Conservation (phyloP, 1,284 basidiomycete species). For the Ceratobasidium papillatum region DNA sequence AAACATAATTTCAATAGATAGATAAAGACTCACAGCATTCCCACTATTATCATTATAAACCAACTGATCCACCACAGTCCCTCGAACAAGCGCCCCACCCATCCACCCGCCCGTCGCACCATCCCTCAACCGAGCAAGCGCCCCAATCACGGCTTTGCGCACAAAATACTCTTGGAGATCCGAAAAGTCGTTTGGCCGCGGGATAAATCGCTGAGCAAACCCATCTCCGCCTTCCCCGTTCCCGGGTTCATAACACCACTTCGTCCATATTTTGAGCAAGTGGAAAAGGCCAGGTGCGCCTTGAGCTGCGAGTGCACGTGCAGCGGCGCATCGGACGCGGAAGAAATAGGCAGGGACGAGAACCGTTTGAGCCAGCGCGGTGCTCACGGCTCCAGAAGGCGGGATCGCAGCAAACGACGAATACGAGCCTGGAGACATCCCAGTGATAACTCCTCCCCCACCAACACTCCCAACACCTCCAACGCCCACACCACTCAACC, state of each 20-base stretch:
- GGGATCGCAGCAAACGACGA: conserved; percentile 28
- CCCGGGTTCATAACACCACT: conserved; percentile 89
- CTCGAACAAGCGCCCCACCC: conserved; percentile 86
- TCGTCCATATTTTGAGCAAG: conserved; percentile 94
- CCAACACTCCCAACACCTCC: background rate
- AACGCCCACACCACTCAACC: background rate
- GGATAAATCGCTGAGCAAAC: conserved; percentile 85
- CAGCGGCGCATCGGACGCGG: conserved; percentile 96
- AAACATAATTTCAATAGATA: conserved; percentile 17
- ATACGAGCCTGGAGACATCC: conserved; percentile 23
- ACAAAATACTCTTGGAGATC: conserved; percentile 95
- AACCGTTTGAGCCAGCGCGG: conserved; percentile 82
- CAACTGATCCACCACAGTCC: conserved; percentile 90
- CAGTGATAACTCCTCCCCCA: background rate
- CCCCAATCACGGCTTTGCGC: conserved; percentile 86
- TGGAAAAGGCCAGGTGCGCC: conserved; percentile 84
- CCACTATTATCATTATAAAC: conserved; percentile 95
- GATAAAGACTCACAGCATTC: conserved; percentile 71
- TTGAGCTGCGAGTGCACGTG: conserved; percentile 83
- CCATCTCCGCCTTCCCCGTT: conserved; percentile 71
- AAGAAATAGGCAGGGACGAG: conserved; percentile 97
- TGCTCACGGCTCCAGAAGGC: conserved; percentile 28
- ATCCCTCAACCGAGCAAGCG: conserved; percentile 86
- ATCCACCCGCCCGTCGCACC: conserved; percentile 65
- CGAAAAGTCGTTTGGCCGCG: conserved; percentile 92